Base-by-base conservation (phyloP, 2,329 filamentous ascomycete species). In the Talaromyces sp. region DNA sequence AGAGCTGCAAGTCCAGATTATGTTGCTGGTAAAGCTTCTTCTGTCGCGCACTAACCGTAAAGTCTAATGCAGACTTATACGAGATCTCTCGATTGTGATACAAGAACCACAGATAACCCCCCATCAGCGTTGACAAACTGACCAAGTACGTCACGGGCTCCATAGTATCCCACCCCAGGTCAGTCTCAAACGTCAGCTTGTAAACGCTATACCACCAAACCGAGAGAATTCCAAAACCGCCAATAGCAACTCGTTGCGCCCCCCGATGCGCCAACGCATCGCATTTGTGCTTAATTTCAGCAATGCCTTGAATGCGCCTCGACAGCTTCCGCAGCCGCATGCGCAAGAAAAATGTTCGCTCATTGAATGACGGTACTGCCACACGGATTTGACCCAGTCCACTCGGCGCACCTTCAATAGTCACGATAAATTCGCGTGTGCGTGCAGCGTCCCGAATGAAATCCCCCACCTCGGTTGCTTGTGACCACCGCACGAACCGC, bases 71-170 rank as follows among this genome's bases (percentile, higher is more conserved):
- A 2, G 87, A 87, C 61, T 89, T 87, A 77, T 96, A 96, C 59
- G 85, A 90, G 10, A 96, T 86, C 73, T 96, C 91, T 17, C 89
- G 85, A 74, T 92, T 95, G 76, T 96, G 90, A 74, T 92, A 96
- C 11, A 96, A 77, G 70, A 97, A 96, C 90, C 91, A 97, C 49
- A 96, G 79, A 66, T 97, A 97, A 61, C 91, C 92, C 7, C 87
- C 87, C 77, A 96, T 95, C 65, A 96, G 84, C 11, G 89, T 91
- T 0, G 86, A 85, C 58, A 97, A 79, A n/a, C 91, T 89, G 2
- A 89, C 91, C 14, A 96, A 84, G 67, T 96, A 96, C 30, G 91
- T 96, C 2, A 96, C 85, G 0, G 91, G 91, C 73, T 96, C 91
- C 79, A 96, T 91, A 6, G 91, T 83, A 64, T 96, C 91, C 91